These are phyloP conservation scores for Russula griseocarnosa DNA, from an alignment of 768 basidiomycete genomes.

Conservation along the genomic window DNA sequence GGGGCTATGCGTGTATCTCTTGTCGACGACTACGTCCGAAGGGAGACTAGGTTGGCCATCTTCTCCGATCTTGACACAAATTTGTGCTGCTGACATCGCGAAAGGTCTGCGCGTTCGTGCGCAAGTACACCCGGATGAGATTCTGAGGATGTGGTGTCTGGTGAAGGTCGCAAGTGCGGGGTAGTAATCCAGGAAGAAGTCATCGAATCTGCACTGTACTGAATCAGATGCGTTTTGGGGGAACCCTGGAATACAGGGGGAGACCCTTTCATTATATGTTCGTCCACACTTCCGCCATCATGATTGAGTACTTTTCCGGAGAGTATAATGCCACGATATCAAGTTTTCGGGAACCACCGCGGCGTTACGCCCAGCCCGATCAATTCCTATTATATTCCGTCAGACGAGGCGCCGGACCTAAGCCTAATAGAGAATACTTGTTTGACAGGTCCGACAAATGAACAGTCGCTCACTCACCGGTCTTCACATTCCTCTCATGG, in stretches of 20 bases:
- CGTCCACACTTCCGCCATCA: neutral
- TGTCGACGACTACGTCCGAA: neutral
- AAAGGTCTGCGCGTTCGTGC: neutral
- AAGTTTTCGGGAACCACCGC: neutral
- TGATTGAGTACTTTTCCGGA: neutral
- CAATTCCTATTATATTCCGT: neutral
- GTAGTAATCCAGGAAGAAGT: neutral
- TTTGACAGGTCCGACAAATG: neutral
- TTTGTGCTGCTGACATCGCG: neutral
- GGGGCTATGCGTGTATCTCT: neutral
- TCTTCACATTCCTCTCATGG: too few relatives aligned
- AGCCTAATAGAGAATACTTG: neutral
- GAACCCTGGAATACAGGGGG: neutral
- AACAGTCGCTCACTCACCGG: too few relatives aligned
- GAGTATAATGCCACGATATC: too few relatives aligned
- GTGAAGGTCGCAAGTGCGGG: neutral
- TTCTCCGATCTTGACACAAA: neutral
- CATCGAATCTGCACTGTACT: neutral
- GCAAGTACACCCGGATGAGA: neutral
- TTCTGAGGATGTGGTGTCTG: neutral
- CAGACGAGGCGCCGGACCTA: neutral
- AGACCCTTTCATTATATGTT: neutral
- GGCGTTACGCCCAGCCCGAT: neutral
- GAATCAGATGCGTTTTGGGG: neutral
- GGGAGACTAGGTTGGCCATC: neutral